phyloP scores from a whole-genome alignment of 208 protist genomes.

The Leishmania braziliensis region DNA sequence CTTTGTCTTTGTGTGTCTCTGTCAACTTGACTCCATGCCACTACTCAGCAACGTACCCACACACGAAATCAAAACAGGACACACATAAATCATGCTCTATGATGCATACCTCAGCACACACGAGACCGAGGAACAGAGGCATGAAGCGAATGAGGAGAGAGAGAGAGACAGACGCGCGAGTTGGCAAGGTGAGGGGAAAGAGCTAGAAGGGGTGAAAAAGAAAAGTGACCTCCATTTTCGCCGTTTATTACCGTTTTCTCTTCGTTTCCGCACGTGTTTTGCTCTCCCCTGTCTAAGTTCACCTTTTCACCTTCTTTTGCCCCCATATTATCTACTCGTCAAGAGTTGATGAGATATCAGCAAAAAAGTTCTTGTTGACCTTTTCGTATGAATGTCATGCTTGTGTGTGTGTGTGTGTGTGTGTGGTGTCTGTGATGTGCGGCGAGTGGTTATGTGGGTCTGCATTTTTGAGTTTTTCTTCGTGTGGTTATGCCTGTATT shows the following conservation, averaged over 20 bases:
- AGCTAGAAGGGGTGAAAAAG: neutral
- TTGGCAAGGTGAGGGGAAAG: neutral
- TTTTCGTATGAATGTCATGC: neutral
- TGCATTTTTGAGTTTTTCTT: neutral
- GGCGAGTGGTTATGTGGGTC: neutral
- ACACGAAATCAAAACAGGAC: neutral
- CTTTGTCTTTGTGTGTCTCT: neutral
- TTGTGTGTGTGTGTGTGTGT: neutral
- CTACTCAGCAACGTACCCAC: neutral
- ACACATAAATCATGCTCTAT: neutral
- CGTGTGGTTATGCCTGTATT: conserved; percentile 1
- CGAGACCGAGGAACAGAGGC: neutral
- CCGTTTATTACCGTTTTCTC: neutral
- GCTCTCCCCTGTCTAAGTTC: neutral
- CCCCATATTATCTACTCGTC: neutral
- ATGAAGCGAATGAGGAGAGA: neutral
- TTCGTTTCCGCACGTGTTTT: neutral
- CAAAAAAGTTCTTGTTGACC: neutral
- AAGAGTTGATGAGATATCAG: neutral
- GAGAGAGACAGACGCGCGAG: neutral
- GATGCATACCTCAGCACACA: neutral
- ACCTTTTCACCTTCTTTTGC: neutral
- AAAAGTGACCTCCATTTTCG: neutral
- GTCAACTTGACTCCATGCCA: neutral
- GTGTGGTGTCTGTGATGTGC: neutral